These are phyloP conservation scores for Lachancea meyersii DNA, from an alignment of 805 yeast genomes.

Conservation along the genomic window DNA sequence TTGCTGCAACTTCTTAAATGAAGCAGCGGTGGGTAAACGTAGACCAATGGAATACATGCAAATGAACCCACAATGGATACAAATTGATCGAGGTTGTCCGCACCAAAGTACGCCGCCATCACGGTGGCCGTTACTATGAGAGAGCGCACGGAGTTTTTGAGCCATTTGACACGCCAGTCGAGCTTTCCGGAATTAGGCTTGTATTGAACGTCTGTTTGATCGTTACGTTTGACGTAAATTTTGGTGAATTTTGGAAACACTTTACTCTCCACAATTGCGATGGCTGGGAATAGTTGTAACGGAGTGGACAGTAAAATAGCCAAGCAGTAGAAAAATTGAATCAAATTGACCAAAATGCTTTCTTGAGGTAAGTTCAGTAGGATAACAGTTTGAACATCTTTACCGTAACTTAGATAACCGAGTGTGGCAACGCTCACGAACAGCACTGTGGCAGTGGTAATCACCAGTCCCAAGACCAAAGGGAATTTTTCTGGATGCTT, in stretches of 20 bases:
- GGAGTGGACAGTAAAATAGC: conserved; percentile 78
- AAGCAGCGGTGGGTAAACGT: conserved; percentile 77
- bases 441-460: conserved; percentile 53
- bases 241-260: conserved; percentile 40
- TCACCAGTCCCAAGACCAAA: conserved; percentile 52
- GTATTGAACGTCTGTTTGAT: conserved; percentile 15
- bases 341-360: conserved; percentile 52
- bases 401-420: conserved; percentile 68
- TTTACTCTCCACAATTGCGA: conserved; percentile 61
- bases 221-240: conserved; percentile 15
- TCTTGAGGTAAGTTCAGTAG: conserved; percentile 66
- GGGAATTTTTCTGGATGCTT: conserved; percentile 68
- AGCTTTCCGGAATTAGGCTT: conserved; percentile 48
- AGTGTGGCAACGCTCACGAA: conserved; percentile 60
- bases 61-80: conserved; percentile 79
- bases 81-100: conserved; percentile 61
- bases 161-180: conserved; percentile 52
- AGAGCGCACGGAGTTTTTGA: conserved; percentile 54
- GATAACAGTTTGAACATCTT: conserved; percentile 57
- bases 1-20: conserved; percentile 51
- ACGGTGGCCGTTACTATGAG: conserved; percentile 49
- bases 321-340: conserved; percentile 65
- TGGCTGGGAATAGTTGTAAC: conserved; percentile 74
- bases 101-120: conserved; percentile 58
- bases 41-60: conserved; percentile 80